Percentiles rank a stretch among this genome's conserved stretches.
These are phyloP conservation scores for Geotrichum cucujoidarum DNA, from an alignment of 1,139 yeast species.

Conservation along the genomic window DNA sequence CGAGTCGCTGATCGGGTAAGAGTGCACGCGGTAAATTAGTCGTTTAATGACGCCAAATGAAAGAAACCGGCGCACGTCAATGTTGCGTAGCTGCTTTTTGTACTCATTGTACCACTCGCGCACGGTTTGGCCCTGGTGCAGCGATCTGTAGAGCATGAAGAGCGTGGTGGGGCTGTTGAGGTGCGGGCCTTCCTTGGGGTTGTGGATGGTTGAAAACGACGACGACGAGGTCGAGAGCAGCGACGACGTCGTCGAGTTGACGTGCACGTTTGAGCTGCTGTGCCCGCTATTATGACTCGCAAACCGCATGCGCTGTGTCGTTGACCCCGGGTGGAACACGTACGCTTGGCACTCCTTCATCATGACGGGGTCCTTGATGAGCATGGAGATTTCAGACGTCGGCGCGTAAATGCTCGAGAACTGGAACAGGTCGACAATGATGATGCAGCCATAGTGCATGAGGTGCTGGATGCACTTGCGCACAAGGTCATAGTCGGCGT, in stretches of 20 bases:
- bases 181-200: conserved; percentile 8
- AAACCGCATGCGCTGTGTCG: conserved; percentile 2
- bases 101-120: conserved; percentile 79
- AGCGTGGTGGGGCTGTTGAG: conserved; percentile 44
- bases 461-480: conserved; percentile 87
- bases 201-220: conserved; percentile 6
- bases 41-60: conserved; percentile 84
- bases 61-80: conserved; percentile 79
- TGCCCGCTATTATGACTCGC: conserved; percentile 3
- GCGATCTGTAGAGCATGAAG: conserved; percentile 70
- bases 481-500: conserved; percentile 73
- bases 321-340: conserved; percentile 39
- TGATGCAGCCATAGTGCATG: conserved; percentile 81
- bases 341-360: conserved; percentile 85
- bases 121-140: conserved; percentile 73
- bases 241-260: conserved; percentile 22
- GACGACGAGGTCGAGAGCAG: conserved; percentile 23
- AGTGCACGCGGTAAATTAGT: conserved; percentile 70
- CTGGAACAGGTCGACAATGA: conserved; percentile 80
- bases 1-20: conserved; percentile 57
- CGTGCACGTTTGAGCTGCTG: conserved; percentile 1
- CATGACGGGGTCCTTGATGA: conserved; percentile 59
- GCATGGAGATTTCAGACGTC: conserved; percentile 67
- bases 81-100: conserved; percentile 50
- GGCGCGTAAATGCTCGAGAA: conserved; percentile 86